These are phyloP conservation scores for Lasiodiplodia citricola DNA, from an alignment of 2,329 filamentous ascomycete species.

Conservation along the genomic window DNA sequence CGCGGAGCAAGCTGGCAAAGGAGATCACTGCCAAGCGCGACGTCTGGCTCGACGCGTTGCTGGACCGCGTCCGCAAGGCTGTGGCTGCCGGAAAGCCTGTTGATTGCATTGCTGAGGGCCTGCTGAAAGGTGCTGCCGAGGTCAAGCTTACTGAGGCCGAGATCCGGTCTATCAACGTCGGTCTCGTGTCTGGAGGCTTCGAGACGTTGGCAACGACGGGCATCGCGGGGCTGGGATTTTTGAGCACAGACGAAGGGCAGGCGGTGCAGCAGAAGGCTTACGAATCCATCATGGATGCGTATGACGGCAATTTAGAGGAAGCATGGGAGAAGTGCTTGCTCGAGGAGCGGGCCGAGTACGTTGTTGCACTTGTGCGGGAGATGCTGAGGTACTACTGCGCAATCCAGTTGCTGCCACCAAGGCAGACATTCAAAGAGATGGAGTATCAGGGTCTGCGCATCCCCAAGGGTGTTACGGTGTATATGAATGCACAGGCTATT, in stretches of 20 bases:
- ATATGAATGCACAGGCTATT: conserved; percentile 26
- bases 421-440: conserved; percentile 21
- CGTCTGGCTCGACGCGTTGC: conserved; percentile 20
- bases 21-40: conserved; percentile 9
- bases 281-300: conserved; percentile 14
- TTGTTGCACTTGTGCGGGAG: conserved; percentile 20
- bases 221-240: conserved; percentile 15
- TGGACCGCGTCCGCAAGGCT: conserved; percentile 9
- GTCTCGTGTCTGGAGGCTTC: conserved; percentile 16
- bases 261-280: conserved; percentile 19
- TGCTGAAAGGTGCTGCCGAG: neutral
- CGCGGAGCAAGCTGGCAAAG: conserved; percentile 1
- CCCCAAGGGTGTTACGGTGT: conserved; percentile 21
- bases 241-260: conserved; percentile 1
- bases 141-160: conserved; percentile 17
- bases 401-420: conserved; percentile 24
- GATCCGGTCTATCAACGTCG: conserved; percentile 25
- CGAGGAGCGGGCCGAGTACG: conserved; percentile 23
- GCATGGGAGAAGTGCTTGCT: conserved; percentile 23
- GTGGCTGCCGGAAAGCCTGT: conserved; percentile 8
- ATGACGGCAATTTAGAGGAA: neutral
- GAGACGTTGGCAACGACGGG: conserved; percentile 24
- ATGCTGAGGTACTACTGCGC: conserved; percentile 26
- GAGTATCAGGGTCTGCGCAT: conserved; percentile 16
- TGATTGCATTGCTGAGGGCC: conserved; percentile 9